Percentiles rank a stretch among this genome's conserved stretches.
Evolutionary conservation across 495 filamentous ascomycete species (phyloP).

Genomic region (Cairneyella variabilis): DNA sequence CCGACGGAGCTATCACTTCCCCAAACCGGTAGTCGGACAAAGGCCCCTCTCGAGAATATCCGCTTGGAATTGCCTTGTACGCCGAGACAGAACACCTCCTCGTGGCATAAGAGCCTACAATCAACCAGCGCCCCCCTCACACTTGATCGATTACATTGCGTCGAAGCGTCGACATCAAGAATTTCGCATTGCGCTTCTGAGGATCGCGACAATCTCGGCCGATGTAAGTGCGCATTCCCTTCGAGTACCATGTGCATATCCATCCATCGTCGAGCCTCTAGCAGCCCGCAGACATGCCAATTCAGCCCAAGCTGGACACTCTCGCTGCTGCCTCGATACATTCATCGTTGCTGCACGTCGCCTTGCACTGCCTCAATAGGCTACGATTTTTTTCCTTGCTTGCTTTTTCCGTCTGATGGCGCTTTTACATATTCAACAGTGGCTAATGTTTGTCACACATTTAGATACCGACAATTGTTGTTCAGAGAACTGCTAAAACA

Average conservation of each 20-base stretch:
- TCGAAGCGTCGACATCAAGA: not conserved
- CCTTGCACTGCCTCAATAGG: not conserved
- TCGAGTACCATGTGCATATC: constrained; percentile 3
- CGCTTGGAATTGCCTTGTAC: constrained; percentile 1
- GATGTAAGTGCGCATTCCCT: constrained; percentile 11
- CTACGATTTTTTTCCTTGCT: constrained; percentile 6
- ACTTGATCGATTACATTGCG: not conserved
- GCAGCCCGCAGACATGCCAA: not conserved
- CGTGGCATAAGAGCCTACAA: constrained; percentile 1
- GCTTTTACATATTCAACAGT: not conserved
- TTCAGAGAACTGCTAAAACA: constrained; percentile 10
- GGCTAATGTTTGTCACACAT: constrained; percentile 26
- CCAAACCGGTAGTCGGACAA: constrained; percentile 9
- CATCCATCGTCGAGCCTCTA: constrained; percentile 3
- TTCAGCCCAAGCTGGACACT: not conserved
- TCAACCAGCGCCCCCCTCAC: not conserved
- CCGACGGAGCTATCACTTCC: constrained; percentile 10
- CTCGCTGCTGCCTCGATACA: not conserved
- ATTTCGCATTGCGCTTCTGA: not conserved
- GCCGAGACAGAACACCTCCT: not conserved
- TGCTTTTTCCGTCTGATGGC: constrained; percentile 8
- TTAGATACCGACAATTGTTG: constrained; percentile 16
- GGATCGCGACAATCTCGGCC: constrained; percentile 9
- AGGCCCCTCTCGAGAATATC: constrained; percentile 16
- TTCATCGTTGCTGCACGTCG: not conserved